These are phyloP conservation scores for Rosa chinensis DNA, from an alignment of 306 rosid genomes.

Conservation along the genomic window DNA sequence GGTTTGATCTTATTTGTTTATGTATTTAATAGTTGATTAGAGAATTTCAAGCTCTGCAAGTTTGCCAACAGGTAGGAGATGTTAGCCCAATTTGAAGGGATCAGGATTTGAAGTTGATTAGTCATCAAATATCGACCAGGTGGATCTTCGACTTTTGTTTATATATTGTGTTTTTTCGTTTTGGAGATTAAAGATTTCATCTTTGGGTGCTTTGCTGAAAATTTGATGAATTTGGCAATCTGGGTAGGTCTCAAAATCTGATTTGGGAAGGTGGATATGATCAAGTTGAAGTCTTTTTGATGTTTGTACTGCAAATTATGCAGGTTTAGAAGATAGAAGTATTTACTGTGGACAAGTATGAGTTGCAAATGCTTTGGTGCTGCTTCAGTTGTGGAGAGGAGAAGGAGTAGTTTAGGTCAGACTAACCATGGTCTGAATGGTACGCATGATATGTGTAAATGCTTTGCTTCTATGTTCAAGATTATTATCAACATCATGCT, in stretches of 20 bases:
- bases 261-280: not conserved
- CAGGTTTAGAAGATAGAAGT: constrained; percentile 4
- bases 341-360: constrained; percentile 39
- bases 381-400: constrained; percentile 36
- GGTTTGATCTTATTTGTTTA: not conserved
- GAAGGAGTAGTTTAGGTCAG: constrained; percentile 31
- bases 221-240: not conserved
- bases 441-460: constrained; percentile 31
- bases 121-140: not conserved
- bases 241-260: not conserved
- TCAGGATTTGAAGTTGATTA: not conserved
- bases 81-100: not conserved
- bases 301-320: not conserved
- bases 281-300: not conserved
- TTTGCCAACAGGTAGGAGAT: not conserved
- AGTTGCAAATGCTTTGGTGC: constrained; percentile 84
- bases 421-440: constrained; percentile 47
- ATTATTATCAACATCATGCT: not conserved
- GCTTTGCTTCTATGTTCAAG: constrained; percentile 4
- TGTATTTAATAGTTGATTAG: not conserved
- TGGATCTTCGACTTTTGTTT: not conserved
- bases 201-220: not conserved
- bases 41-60: constrained; percentile 4
- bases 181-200: not conserved
- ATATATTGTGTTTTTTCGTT: not conserved